Percentiles rank a stretch among this genome's conserved stretches.
Evolutionary conservation across 805 yeast genomes (phyloP).

Genomic region (Soucietia sequanensis): DNA sequence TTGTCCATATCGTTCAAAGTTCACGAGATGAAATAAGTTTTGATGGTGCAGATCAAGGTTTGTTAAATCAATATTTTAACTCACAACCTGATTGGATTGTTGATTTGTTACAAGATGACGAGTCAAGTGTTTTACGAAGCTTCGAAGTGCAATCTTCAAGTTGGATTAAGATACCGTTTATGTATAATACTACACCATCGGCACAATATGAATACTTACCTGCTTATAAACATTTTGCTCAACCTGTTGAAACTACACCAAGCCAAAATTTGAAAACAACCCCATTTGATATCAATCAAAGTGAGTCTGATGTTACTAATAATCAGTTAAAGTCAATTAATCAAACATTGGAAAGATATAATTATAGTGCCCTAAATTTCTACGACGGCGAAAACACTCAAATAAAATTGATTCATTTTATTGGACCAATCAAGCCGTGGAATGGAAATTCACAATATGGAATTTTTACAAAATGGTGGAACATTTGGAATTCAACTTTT

Average conservation of each 20-base stretch:
- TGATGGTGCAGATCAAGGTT: slow-evolving; percentile 94
- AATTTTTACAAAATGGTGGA: slow-evolving; percentile 38
- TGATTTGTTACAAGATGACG: slow-evolving; percentile 2
- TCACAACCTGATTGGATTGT: slow-evolving; percentile 40
- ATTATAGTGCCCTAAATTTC: slow-evolving; percentile 17
- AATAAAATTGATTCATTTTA: slow-evolving; percentile 62
- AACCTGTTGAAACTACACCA: background rate
- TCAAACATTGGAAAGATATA: slow-evolving; percentile 14
- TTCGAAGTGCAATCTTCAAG: slow-evolving; percentile 13
- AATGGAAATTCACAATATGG: slow-evolving; percentile 16
- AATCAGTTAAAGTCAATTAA: slow-evolving; percentile 3
- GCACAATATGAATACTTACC: slow-evolving; percentile 69
- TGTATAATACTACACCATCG: slow-evolving; percentile 76
- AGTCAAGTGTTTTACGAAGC: slow-evolving; percentile 2
- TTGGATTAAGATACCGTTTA: slow-evolving; percentile 78
- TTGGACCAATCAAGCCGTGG: slow-evolving; percentile 67
- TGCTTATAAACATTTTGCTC: slow-evolving; percentile 54
- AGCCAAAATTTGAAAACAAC: background rate
- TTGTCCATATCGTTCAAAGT: slow-evolving; percentile 28
- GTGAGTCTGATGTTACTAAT: background rate
- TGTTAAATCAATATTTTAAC: slow-evolving; percentile 72
- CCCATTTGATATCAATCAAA: no score
- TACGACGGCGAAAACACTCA: slow-evolving; percentile 15
- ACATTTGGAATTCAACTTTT: slow-evolving; percentile 31
- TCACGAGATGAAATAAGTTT: slow-evolving; percentile 36